phyloP scores from a whole-genome alignment of 345 rosid species.

The Populus deltoides region DNA sequence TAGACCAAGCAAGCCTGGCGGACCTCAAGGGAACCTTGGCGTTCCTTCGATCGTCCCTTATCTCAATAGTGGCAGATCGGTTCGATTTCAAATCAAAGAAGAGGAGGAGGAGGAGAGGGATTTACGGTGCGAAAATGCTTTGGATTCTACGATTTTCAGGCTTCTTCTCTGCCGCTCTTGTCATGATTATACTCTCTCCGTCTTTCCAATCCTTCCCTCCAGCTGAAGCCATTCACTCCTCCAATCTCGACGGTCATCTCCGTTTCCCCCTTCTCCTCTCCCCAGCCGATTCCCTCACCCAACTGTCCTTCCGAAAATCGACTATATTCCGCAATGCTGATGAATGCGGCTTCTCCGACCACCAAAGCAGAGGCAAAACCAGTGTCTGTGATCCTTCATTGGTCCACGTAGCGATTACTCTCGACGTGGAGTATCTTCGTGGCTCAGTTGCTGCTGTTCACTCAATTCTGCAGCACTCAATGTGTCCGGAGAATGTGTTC shows the following conservation, averaged over 20 bases:
- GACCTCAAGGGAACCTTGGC: constrained; percentile 31
- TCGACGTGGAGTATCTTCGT: constrained; percentile 82
- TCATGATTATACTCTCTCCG: constrained; percentile 72
- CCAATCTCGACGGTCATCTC: constrained; percentile 48
- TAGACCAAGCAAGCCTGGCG: constrained; percentile 20
- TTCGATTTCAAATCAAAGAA: constrained; percentile 38
- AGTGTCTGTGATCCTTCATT: constrained; percentile 73
- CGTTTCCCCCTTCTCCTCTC: constrained; percentile 38
- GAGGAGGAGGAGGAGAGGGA: constrained; percentile 32
- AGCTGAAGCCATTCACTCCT: constrained; percentile 85
- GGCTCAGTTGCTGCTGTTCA: constrained; percentile 97
- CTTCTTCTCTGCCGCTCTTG: constrained; percentile 66
- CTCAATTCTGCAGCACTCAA: constrained; percentile 69
- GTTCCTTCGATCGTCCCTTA: constrained; percentile 20
- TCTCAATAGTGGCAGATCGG: constrained; percentile 15
- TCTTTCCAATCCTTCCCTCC: constrained; percentile 88
- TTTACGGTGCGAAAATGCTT: constrained; percentile 44
- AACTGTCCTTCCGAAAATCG: constrained; percentile 64
- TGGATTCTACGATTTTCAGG: constrained; percentile 75
- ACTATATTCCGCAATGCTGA: constrained; percentile 72
- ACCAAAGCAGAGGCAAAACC: constrained; percentile 9
- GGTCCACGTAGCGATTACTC: constrained; percentile 87
- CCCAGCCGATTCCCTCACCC: constrained; percentile 16
- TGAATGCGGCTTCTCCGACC: constrained; percentile 54
- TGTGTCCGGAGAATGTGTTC: constrained; percentile 81